Base-by-base conservation (phyloP, 768 basidiomycete species). In the Suillus variegatus region DNA sequence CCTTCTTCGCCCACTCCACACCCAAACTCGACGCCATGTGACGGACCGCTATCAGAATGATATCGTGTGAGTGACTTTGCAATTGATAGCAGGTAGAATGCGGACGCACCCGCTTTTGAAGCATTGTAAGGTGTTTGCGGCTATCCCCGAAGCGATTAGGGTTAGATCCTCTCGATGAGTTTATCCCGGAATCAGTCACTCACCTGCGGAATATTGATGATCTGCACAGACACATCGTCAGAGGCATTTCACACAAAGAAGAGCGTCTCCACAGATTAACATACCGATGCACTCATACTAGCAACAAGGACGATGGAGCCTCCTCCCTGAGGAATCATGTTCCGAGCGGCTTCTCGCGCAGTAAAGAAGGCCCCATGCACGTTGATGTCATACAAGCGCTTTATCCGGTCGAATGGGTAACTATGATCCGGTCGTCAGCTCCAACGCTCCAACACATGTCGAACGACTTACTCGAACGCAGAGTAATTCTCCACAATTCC, bases 61-160 rank as follows among this genome's bases (percentile, higher is more conserved):
- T 35, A 55, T 38, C 35, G 49, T 47, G 58, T 66, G 54, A 66
- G 58, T 69, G 66, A 66, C 51, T 41, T 28, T 32, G 32, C 32
- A 32, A 32, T 32, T 32, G 32, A 32, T 1, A 32, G 6, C 32
- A 32, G 32, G 32, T 32, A 32, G 43, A 63, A 41, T 47, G 8
- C 9, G 1, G 44, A 71, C 82, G 71, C 70, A 89, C 90, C 93
- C 43, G 94, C 94, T 81, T 96, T 98, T 22, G 95, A 96, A 10
- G 93, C 92, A 77, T 98, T 99, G 77, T 99, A 99, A 0, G 96
- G 95, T 5, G 93, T 92, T 83, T 99, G 97, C 49, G 86, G 86
- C 86, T 94, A 75, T 64, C 64, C 52, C 38, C 43, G 62, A 57
- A 3, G 28, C 54, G 49, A 20, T 44, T 41, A 25, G 56, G 47